Evolutionary conservation across 2,329 filamentous ascomycete genomes (phyloP), one percentile per base, ranked within the genome.

Genomic region (Xylogone sp.): DNA sequence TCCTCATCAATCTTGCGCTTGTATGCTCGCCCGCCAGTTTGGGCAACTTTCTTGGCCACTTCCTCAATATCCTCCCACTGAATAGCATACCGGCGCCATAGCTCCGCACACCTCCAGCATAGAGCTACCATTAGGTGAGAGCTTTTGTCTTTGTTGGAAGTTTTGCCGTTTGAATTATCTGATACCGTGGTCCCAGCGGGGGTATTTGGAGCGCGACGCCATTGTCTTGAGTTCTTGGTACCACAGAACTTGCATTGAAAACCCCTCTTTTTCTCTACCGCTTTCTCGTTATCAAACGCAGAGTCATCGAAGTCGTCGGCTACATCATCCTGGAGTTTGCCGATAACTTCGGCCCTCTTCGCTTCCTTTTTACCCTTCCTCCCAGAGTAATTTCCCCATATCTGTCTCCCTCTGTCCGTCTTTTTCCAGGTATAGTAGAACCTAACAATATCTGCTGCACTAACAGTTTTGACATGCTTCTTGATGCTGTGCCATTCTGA

Each of bases 391-490:
- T 85, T 89, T 53, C 90, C 90, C 92, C 94, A 97, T 20, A 99
- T 84, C 61, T 94, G 84, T 65, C 82, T 86, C 42, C 94, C 94
- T 53, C 86, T 84, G 2, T 87, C 80, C 0, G 90, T 90, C 71
- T 97, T 97, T 73, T 99, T 99, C 94, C 94, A 99, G 58, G 89
- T 89, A 68, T 99, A 99, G 70, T 97, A 99, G 66, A 88, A 95
- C 3, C 94, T 88, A 21, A 96, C 90, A 55, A 97, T 87, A 53
- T 90, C 83, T 47, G 86, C 84, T 55, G 91, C 84, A 42, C 82
- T 83, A 59, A 94, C 83, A 0, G 86, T 89, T 69, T 90, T 92
- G 62, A 97, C 89, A 67, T 96, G 88, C 59, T 88, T 85, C 58
- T 86, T 90, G 53, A 97, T 87, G 45, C 81, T 80, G 58, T 90